Percentiles rank a stretch among this genome's conserved stretches.
phyloP scores from a whole-genome alignment of 345 rosid species.

The Hibiscus trionum region DNA sequence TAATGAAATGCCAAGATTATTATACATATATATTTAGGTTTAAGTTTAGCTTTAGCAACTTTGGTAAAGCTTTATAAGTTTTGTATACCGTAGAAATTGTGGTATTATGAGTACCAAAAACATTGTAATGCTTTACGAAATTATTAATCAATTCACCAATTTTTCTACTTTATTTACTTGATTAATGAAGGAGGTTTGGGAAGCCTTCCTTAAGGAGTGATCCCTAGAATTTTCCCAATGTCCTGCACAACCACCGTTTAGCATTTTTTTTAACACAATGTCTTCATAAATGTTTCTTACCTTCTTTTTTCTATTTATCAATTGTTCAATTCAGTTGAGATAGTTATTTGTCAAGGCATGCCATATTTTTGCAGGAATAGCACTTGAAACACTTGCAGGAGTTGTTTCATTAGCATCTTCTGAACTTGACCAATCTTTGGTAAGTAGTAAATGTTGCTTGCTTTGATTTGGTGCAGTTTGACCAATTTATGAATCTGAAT shows the following conservation, averaged over 20 bases:
- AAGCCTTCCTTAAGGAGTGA: too few species aligned
- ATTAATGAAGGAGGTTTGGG: too few species aligned
- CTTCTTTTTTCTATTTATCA: constrained; percentile 4
- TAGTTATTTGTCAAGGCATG: constrained; percentile 2
- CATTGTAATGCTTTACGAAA: too few species aligned
- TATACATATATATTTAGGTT: too few species aligned
- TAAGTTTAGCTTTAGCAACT: too few species aligned
- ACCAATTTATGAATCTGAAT: background rate
- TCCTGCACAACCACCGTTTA: background rate
- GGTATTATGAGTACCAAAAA: too few species aligned
- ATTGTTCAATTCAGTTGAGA: background rate
- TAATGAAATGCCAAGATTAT: too few species aligned
- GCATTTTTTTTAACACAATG: background rate
- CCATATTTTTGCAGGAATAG: constrained; percentile 53
- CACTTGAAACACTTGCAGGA: constrained; percentile 82
- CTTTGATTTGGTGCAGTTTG: background rate
- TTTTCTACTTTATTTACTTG: too few species aligned
- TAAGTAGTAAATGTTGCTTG: constrained; percentile 23
- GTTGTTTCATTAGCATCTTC: constrained; percentile 69
- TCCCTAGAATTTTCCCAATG: background rate
- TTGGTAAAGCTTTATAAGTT: too few species aligned
- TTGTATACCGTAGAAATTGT: too few species aligned
- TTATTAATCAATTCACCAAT: too few species aligned
- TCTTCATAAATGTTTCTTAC: background rate
- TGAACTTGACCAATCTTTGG: constrained; percentile 73